Percentiles rank a stretch among this genome's conserved stretches.
phyloP scores from a whole-genome alignment of 441 rosid species.

The Brassica hybrid region DNA sequence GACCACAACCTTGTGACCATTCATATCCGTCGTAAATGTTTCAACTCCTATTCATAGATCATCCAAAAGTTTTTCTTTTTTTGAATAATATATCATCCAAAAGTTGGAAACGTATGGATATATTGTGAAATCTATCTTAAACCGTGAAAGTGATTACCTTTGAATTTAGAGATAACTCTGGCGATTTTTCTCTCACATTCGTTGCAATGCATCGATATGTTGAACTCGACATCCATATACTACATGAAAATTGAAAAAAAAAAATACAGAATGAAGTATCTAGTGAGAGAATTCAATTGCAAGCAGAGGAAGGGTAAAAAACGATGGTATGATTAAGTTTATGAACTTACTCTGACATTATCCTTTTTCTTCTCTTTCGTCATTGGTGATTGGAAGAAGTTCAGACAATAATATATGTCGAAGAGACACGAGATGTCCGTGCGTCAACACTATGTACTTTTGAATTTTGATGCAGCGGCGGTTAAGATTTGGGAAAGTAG shows the following conservation, averaged over 20 bases:
- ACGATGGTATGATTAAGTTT: background rate
- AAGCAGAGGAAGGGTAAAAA: background rate
- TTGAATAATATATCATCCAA: background rate
- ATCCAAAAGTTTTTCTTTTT: background rate
- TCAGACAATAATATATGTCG: constrained; percentile 5
- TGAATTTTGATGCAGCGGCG: constrained; percentile 21
- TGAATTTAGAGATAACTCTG: constrained; percentile 55
- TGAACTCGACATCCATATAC: constrained; percentile 53
- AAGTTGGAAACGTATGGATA: background rate
- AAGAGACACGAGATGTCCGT: constrained; percentile 33
- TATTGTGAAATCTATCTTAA: background rate
- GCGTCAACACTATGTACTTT: background rate
- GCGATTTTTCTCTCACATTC: constrained; percentile 78
- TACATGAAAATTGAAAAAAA: constrained; percentile 17
- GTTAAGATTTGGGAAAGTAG: constrained; percentile 18
- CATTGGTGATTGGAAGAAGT: constrained; percentile 14
- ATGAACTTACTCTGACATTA: constrained; percentile 32
- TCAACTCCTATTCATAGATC: constrained; percentile 58
- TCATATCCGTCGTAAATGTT: constrained; percentile 69
- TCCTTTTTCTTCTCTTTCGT: constrained; percentile 37
- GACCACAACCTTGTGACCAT: constrained; percentile 59
- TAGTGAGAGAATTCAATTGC: background rate
- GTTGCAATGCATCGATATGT: constrained; percentile 72
- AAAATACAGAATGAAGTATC: constrained; percentile 7
- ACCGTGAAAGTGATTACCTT: constrained; percentile 46